Conservation (phyloP, 1,284 basidiomycete genomes). For the Tremellales sp. region DNA sequence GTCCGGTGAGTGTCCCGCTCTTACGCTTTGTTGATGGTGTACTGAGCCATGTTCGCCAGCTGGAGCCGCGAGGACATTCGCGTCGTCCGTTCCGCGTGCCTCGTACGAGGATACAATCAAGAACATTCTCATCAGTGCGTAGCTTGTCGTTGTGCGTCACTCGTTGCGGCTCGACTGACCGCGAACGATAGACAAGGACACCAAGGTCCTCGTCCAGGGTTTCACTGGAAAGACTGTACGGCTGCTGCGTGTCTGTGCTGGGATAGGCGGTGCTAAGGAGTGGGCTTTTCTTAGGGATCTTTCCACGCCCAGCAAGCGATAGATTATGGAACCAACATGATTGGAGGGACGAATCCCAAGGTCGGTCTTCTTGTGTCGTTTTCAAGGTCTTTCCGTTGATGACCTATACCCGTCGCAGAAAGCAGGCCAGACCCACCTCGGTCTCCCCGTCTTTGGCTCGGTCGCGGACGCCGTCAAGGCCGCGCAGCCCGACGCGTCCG, state of each 20-base stretch:
- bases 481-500: conserved; percentile 80
- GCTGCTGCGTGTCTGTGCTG: background rate
- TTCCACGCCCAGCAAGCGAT: conserved; percentile 96
- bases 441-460: conserved; percentile 88
- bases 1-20: conserved; percentile 19
- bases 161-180: background rate
- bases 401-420: conserved; percentile 53
- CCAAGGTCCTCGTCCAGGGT: conserved; percentile 88
- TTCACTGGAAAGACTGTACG: conserved; percentile 93
- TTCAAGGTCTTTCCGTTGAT: background rate
- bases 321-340: conserved; percentile 86
- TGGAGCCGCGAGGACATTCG: conserved; percentile 55
- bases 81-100: conserved; percentile 62
- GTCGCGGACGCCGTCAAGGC: conserved; percentile 87
- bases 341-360: conserved; percentile 95
- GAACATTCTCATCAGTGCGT: conserved; percentile 74
- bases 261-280: conserved; percentile 1
- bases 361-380: conserved; percentile 17
- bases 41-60: conserved; percentile 1
- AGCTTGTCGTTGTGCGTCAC: background rate
- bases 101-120: conserved; percentile 85
- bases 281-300: conserved; percentile 63
- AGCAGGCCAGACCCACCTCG: conserved; percentile 91
- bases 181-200: conserved; percentile 66
- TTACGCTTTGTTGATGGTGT: background rate